Percentiles rank a stretch among this genome's conserved stretches.
phyloP scores from a whole-genome alignment of 2,329 filamentous ascomycete genomes.

The Aureobasidium lini region DNA sequence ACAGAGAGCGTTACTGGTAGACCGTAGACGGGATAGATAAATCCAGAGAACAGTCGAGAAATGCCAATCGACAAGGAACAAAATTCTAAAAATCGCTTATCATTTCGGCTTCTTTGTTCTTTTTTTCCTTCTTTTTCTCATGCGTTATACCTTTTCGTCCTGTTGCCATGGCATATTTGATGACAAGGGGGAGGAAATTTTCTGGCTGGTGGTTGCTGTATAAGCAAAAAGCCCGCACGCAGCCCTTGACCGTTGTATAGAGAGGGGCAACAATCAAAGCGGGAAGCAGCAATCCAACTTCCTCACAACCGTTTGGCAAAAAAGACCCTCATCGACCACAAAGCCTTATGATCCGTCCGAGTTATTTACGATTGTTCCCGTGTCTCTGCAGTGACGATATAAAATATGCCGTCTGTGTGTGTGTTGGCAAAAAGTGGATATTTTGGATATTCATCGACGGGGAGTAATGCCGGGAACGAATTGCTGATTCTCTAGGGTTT shows the following conservation, averaged over 20 bases:
- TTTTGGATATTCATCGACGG: not conserved
- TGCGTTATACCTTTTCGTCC: not conserved
- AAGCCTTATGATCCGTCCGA: no score
- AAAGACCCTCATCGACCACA: not conserved
- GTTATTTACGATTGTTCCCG: not conserved
- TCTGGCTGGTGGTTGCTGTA: not conserved
- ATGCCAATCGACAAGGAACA: not conserved
- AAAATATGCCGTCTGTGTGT: no score
- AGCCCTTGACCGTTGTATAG: not conserved
- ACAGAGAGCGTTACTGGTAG: not conserved
- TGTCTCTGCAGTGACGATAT: not conserved
- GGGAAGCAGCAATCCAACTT: not conserved
- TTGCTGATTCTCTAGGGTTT: not conserved
- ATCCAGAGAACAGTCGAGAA: not conserved
- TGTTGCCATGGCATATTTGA: constrained; percentile 5
- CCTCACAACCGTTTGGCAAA: not conserved
- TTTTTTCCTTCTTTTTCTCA: not conserved
- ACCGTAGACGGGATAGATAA: not conserved
- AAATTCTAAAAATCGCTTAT: not conserved
- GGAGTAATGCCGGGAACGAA: not conserved
- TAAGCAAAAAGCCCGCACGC: not conserved
- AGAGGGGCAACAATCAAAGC: not conserved
- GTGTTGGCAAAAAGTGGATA: no score
- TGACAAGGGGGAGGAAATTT: not conserved
- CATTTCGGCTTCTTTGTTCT: no score